Evolutionary conservation across 2,329 filamentous ascomycete species (phyloP), one percentile per base, ranked within the genome.

Genomic region (Ceratocystis papillata): DNA sequence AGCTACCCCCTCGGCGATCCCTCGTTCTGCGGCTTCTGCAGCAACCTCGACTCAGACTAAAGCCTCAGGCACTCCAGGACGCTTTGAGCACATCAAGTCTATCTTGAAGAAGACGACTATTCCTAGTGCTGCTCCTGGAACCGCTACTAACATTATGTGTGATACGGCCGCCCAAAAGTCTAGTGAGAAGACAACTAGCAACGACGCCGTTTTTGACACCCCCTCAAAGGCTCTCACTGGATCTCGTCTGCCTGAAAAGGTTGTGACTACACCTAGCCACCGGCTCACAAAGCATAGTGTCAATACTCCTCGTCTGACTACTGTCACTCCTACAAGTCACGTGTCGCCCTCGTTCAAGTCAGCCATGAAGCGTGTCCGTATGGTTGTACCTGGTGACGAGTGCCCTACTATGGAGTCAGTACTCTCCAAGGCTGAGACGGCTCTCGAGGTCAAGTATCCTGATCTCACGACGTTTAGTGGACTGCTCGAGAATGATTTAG

Each of bases 221-320:
- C 12, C 66, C 7, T 66, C 67, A 1, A 72, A 74, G 28, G 68
- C 71, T 7, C 79, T 79, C 0, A 79, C 81, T 1, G 76, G 73
- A 7, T 76, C 78, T 1, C 48, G 48, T 20, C 48, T 55, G 20
- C 44, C 64, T 12, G 67, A 64, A n/a, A 55, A 45, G 12, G 79
- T 82, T 5, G 76, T 84, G 65, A 85, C 84, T 4, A 90, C 87
- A 0, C 88, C 87, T 6, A 85, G 86, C 41, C 81, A 85, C 28
- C 88, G 85, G 74, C 73, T 79, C 46, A 74, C 76, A 20, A 96
- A 95, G 77, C 87, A 83, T 66, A 89, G 96, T 45, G 86, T 88
- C 63, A 96, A 96, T 72, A 90, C 88, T 0, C 87, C 86, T 0
- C 85, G 84, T 68, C 86, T 86, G 45, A 82, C 59, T 15, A 65